Conservation (phyloP, 768 basidiomycete species). For the Mycena sanguinolenta region DNA sequence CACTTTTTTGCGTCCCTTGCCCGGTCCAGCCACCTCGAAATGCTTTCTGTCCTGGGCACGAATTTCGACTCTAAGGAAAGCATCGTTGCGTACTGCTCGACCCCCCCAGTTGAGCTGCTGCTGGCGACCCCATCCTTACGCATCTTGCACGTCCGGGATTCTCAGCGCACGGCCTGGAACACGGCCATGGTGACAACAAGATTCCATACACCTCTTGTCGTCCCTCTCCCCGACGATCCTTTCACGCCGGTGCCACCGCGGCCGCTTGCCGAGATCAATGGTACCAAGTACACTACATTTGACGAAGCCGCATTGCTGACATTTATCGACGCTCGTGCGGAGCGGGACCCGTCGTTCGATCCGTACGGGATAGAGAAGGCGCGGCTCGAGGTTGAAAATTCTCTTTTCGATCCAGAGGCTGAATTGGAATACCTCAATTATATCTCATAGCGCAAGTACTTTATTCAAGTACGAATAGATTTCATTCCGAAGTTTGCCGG, state of each 20-base stretch:
- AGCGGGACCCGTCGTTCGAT: conserved; percentile 6
- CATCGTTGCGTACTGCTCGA: conserved; percentile 21
- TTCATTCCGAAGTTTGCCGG: too few relatives aligned
- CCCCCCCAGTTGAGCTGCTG: background rate
- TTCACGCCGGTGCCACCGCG: conserved; percentile 9
- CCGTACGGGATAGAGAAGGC: conserved; percentile 19
- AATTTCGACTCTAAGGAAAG: background rate
- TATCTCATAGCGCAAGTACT: background rate
- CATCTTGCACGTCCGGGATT: conserved; percentile 19
- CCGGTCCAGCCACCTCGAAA: conserved; percentile 30
- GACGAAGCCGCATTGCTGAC: background rate
- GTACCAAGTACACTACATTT: background rate
- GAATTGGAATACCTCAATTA: conserved; percentile 13
- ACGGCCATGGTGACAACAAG: conserved; percentile 18
- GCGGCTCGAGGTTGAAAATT: conserved; percentile 8
- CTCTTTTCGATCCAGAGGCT: conserved; percentile 9
- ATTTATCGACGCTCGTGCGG: background rate
- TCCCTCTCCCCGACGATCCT: background rate
- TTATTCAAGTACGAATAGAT: too few relatives aligned
- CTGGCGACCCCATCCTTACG: conserved; percentile 14
- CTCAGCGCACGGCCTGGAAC: background rate
- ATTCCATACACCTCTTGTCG: conserved; percentile 2
- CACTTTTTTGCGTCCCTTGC: conserved; percentile 24
- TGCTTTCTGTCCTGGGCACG: conserved; percentile 17
- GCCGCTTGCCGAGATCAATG: conserved; percentile 18